Conservation (phyloP, 345 rosid species). For the Psidium friedrichsthalianum region DNA sequence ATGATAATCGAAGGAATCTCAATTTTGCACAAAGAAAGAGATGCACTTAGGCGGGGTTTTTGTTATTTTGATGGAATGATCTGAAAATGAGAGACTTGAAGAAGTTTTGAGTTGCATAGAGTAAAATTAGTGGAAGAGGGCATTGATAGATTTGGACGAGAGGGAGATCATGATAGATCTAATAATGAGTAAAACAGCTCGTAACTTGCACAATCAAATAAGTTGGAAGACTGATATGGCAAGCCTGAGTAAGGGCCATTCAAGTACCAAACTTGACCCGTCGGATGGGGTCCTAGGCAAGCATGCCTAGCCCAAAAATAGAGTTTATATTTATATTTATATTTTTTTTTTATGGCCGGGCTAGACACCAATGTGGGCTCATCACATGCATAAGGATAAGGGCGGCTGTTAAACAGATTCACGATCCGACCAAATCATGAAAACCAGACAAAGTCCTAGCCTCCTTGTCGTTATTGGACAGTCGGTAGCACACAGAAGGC, state of each 20-base stretch:
- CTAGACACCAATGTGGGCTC: background rate
- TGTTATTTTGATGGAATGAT: background rate
- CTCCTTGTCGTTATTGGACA: background rate
- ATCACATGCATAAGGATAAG: background rate
- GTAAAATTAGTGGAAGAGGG: background rate
- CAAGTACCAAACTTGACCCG: background rate
- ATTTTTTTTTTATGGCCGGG: background rate
- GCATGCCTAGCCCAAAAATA: background rate
- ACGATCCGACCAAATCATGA: background rate
- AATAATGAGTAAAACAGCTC: background rate
- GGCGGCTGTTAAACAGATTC: background rate
- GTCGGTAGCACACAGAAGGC: background rate
- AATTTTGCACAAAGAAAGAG: background rate
- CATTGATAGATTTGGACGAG: background rate
- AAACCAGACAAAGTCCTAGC: background rate
- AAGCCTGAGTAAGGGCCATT: background rate
- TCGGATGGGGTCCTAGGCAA: background rate
- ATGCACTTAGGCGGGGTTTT: background rate
- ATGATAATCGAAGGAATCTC: background rate
- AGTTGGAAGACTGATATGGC: background rate
- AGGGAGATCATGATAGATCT: background rate
- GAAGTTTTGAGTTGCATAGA: background rate
- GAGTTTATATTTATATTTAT: background rate
- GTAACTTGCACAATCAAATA: background rate
- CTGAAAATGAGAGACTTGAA: background rate